A percentile compares a stretch with the other conserved stretches of the same genome.
phyloP scores from a whole-genome alignment of 192 early-diverging fungal genomes.

The Chytriomyces confervae region DNA sequence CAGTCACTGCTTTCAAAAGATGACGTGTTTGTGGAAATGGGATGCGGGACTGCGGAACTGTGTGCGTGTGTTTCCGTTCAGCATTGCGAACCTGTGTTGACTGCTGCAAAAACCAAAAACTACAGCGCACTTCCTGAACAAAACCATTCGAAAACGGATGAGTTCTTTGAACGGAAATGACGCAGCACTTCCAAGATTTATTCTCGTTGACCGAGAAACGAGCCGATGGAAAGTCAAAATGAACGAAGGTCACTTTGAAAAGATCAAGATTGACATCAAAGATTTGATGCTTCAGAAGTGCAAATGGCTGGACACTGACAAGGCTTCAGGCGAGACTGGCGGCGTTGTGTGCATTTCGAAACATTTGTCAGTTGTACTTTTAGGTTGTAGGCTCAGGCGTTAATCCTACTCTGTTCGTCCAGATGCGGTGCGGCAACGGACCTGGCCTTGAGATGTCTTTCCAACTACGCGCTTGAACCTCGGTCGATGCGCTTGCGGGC shows the following conservation, averaged over 20 bases:
- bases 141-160: background rate
- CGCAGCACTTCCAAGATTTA: background rate
- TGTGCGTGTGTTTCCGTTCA: background rate
- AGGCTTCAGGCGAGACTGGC: background rate
- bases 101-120: too few species aligned
- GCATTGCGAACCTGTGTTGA: too few species aligned
- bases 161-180: background rate
- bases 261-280: conserved; percentile 28
- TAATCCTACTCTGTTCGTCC: background rate
- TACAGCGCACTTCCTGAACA: background rate
- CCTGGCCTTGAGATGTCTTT: conserved; percentile 18
- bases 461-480: background rate
- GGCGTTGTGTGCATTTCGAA: conserved; percentile 32
- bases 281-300: conserved; percentile 18
- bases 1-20: background rate
- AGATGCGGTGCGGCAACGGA: conserved; percentile 29
- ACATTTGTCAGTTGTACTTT: conserved; percentile 7
- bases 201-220: conserved; percentile 20
- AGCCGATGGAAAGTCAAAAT: conserved; percentile 34
- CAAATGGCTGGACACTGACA: background rate
- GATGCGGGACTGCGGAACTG: conserved; percentile 27
- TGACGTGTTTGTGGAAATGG: conserved; percentile 14
- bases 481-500: background rate
- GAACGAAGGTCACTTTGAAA: conserved; percentile 17
- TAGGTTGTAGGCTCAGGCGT: background rate